These are phyloP conservation scores for Marsdenia floribunda DNA, from an alignment of 257 asterid species.

Conservation along the genomic window DNA sequence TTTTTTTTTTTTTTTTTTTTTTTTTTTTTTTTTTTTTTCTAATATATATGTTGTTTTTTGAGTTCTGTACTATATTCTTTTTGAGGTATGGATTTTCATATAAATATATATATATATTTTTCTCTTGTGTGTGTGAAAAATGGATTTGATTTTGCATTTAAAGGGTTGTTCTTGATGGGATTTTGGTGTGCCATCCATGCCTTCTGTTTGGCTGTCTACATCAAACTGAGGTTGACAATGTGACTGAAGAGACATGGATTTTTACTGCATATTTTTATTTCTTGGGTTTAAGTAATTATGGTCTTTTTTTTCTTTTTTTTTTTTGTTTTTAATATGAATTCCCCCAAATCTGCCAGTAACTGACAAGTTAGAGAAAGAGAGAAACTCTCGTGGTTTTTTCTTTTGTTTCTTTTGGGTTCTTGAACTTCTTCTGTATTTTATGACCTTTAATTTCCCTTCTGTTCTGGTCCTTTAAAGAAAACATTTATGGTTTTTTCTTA, in stretches of 20 bases:
- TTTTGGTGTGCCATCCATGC: slow-evolving; percentile 26
- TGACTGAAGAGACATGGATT: slow-evolving; percentile 32
- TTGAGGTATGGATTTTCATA: background rate
- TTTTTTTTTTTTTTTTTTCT: too few species aligned
- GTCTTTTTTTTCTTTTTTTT: slow-evolving; percentile 7
- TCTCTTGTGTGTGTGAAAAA: background rate
- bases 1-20: slow-evolving; percentile 2
- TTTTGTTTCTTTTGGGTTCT: background rate
- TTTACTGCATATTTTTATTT: slow-evolving; percentile 25
- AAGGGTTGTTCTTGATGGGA: slow-evolving; percentile 24
- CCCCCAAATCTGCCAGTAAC: slow-evolving; percentile 12
- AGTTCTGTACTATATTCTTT: background rate
- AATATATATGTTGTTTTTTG: too few species aligned
- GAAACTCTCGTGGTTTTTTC: background rate
- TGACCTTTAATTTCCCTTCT: background rate
- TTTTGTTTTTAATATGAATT: slow-evolving; percentile 11
- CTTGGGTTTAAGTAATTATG: slow-evolving; percentile 17
- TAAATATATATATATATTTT: too few species aligned
- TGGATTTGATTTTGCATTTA: slow-evolving; percentile 7
- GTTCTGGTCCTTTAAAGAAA: background rate
- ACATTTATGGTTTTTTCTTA: background rate
- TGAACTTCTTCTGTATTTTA: background rate
- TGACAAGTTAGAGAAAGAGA: slow-evolving; percentile 2
- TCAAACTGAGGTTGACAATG: slow-evolving; percentile 28
- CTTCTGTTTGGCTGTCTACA: slow-evolving; percentile 43